Evolutionary conservation across 1,284 basidiomycete genomes (phyloP), one percentile per base, ranked within the genome.

Genomic region (Cryptococcus sp.): DNA sequence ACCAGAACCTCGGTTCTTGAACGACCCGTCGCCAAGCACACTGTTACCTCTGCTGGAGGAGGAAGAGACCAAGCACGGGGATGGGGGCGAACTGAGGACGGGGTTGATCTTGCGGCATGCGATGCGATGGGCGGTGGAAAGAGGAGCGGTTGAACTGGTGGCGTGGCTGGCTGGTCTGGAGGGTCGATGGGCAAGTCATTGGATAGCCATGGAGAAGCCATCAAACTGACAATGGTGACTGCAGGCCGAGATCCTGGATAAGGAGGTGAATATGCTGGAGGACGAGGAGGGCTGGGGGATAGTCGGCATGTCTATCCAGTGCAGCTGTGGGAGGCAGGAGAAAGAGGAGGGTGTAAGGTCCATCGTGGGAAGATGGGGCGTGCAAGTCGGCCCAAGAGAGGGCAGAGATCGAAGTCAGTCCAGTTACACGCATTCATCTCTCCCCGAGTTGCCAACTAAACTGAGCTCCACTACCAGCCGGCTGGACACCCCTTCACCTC

Each of bases 401-500:
- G 67, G 68, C 1, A 59, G 65, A 36, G 68, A 71, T 59, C 53
- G 56, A 33, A 61, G 55, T 58, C 46, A 55, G 56, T 52, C 33
- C 16, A 18, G 4, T 13, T 37, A 28, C 6, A 33, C 28, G 28
- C 28, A 33, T 4, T 33, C 28, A 33, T 9, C 5, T 5, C 5
- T 33, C 28, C 28, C 5, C 28, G 9, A 40, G 4, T 18, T 39
- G 16, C 3, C 12, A 33, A 9, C 28, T 9, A 9, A n/a, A 42
- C 20, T 42, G 40, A 42, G 5, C 40, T 9, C 28, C 28, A 7
- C 13, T 28, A 11, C n/a, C 33, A 91, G 90, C 84, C 57, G 93
- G 94, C 42, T 98, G 94, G 94, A 93, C 91, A 3, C 86, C 94
- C 1, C 80, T 98, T n/a, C 95, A 97, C 72, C 89, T 95, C 79